Evolutionary conservation across 106 monocot genomes (phyloP).

Genomic region (Dendrobium huoshanense): DNA sequence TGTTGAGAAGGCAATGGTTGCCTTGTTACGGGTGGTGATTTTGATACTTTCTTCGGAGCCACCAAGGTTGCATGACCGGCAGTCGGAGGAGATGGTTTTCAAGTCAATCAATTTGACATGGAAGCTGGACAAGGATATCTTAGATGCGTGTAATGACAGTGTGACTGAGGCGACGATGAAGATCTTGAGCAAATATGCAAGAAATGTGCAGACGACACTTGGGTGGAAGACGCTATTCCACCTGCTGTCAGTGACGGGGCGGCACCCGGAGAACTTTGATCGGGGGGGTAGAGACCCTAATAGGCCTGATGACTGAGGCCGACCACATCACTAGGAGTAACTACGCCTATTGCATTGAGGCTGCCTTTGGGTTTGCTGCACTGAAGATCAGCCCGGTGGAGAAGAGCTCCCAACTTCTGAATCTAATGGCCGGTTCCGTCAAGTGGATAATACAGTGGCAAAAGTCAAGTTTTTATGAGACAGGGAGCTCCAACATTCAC

Average conservation of each 20-base stretch:
- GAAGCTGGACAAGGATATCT: conserved; percentile 84
- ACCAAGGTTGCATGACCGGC: conserved; percentile 20
- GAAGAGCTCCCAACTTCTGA: conserved; percentile 53
- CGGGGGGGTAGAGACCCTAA: conserved; percentile 44
- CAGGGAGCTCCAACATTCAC: conserved; percentile 17
- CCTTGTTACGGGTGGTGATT: conserved; percentile 45
- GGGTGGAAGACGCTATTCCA: conserved; percentile 70
- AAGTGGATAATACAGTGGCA: conserved; percentile 65
- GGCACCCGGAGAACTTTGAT: conserved; percentile 78
- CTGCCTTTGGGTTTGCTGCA: conserved; percentile 69
- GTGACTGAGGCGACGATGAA: conserved; percentile 29
- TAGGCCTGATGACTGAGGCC: conserved; percentile 46
- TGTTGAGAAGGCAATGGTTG: conserved; percentile 72
- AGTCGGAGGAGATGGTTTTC: conserved; percentile 69
- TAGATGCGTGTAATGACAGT: conserved; percentile 70
- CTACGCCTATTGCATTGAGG: conserved; percentile 64
- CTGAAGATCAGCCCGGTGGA: conserved; percentile 73
- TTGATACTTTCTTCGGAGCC: conserved; percentile 32
- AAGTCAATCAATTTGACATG: conserved; percentile 68
- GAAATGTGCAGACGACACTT: conserved; percentile 36
- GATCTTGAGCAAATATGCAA: conserved; percentile 30
- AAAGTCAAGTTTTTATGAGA: conserved; percentile 43
- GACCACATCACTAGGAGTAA: conserved; percentile 39
- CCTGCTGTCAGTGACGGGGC: conserved; percentile 55
- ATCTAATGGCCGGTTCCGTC: conserved; percentile 58